phyloP scores from a whole-genome alignment of 2,329 filamentous ascomycete genomes.

The Fragosphaeria purpurea region DNA sequence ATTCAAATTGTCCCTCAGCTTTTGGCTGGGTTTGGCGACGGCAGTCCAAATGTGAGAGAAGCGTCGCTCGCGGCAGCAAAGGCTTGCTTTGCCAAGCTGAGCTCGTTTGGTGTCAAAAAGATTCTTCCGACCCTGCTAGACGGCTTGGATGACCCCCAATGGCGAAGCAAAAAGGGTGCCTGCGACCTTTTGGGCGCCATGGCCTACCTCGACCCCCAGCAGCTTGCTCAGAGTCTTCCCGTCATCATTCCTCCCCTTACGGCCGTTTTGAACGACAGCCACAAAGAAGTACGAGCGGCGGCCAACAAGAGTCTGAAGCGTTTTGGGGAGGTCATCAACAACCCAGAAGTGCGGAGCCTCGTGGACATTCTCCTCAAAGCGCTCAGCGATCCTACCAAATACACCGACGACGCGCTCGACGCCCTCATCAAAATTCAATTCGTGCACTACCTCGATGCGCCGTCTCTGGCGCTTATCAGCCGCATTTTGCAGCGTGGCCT shows the following conservation, averaged over 20 bases:
- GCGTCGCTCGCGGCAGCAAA: slow-evolving; percentile 89
- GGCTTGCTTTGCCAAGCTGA: slow-evolving; percentile 84
- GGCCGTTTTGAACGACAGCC: slow-evolving; percentile 88
- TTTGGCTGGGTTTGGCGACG: slow-evolving; percentile 79
- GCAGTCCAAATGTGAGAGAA: slow-evolving; percentile 79
- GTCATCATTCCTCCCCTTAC: slow-evolving; percentile 96
- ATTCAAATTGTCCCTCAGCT: slow-evolving; percentile 91
- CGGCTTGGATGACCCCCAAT: slow-evolving; percentile 88
- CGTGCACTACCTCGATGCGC: slow-evolving; percentile 94
- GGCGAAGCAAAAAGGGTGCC: slow-evolving; percentile 96
- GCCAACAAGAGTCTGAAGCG: slow-evolving; percentile 95
- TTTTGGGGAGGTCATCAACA: slow-evolving; percentile 96
- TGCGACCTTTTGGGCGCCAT: slow-evolving; percentile 95
- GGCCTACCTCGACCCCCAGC: slow-evolving; percentile 95
- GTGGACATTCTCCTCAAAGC: slow-evolving; percentile 90
- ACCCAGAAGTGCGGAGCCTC: slow-evolving; percentile 90
- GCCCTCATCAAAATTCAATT: slow-evolving; percentile 96
- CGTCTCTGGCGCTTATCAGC: slow-evolving; percentile 87
- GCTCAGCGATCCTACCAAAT: slow-evolving; percentile 91
- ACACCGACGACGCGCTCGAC: slow-evolving; percentile 91
- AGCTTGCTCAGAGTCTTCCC: slow-evolving; percentile 81
- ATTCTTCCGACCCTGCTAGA: slow-evolving; percentile 85
- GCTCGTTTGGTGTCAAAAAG: slow-evolving; percentile 91
- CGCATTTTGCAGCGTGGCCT: slow-evolving; percentile 91
- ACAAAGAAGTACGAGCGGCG: slow-evolving; percentile 88